Base-by-base conservation (phyloP, 2,329 filamentous ascomycete genomes). In the Pseudocercospora cruenta region DNA sequence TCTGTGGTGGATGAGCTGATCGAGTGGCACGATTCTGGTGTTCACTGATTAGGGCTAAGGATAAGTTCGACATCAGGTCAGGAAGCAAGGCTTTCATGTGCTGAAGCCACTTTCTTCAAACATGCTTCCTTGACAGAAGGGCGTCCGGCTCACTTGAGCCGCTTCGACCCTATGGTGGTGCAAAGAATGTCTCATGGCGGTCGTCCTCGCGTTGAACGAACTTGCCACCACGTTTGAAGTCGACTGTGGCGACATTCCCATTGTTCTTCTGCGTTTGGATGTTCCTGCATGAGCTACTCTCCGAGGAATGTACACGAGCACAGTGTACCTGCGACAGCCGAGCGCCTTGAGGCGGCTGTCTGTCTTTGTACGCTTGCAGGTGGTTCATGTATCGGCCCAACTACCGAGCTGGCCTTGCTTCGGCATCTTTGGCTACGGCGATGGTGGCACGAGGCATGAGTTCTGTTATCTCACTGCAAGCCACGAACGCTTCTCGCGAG, bases 261-360 rank as follows among this genome's bases (percentile, higher is more conserved):
- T 8, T 14, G 51, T 26, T 28, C 51, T n/a, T 54, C 51, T 54
- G 21, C 24, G 16, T 28, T 55, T 33, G 12, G 26, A 55, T 28
- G 51, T 55, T 14, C 22, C 51, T 55, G 51, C 51, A 55, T 55
- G 51, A 28, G 21, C 24, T 14, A 54, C 19, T 54, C 51, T 54
- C 51, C 51, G 22, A 55, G 26, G 51, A 55, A 55, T 55, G 26
- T 55, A 55, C 51, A 55, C 51, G 51, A 55, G 51, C 51, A 55
- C n/a, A 31, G 16, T 10, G 16, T 10, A 26, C 22, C 22, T 55
- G 51, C n/a, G 4, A 55, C 51, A 19, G 51, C 51, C 51, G 26
- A 36, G 33, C 33, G 33, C 33, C 33, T 36, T 16, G 33, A 36
- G 33, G 12, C 33, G 33, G 33, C 9, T 54, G 49, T 54, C 49